Percentiles rank a stretch among this genome's conserved stretches.
Conservation (phyloP, 192 early-diverging fungal genomes). For the Podila minutissima region DNA sequence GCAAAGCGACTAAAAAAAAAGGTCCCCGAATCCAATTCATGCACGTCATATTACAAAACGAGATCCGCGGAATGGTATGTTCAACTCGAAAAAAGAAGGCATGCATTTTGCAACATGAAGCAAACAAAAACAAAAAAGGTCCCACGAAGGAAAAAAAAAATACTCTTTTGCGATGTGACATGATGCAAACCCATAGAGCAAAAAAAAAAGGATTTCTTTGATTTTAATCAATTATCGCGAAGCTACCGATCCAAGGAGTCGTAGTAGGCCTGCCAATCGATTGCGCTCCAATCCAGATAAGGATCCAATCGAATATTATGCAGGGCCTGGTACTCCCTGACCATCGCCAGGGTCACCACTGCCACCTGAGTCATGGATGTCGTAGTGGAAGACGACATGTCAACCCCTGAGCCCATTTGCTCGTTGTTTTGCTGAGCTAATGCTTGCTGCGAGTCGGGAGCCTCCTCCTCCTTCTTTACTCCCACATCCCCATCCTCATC, state of each 20-base stretch:
- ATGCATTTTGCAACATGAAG: not conserved
- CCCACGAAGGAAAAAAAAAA: not conserved
- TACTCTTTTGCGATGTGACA: too few relatives aligned
- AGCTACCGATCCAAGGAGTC: slow-evolving; percentile 11
- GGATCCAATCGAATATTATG: slow-evolving; percentile 40
- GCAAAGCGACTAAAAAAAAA: too few relatives aligned
- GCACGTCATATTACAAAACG: too few relatives aligned
- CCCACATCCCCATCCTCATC: not conserved
- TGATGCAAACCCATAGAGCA: not conserved
- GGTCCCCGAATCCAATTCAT: too few relatives aligned
- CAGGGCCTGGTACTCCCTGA: slow-evolving; percentile 39
- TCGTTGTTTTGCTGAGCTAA: not conserved
- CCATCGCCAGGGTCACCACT: slow-evolving; percentile 44
- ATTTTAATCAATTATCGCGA: not conserved
- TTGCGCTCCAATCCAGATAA: slow-evolving; percentile 35
- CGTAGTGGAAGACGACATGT: not conserved
- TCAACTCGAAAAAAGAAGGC: too few relatives aligned
- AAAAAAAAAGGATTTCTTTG: too few relatives aligned
- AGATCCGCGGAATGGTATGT: too few relatives aligned
- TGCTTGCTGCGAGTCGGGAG: not conserved
- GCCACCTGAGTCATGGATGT: slow-evolving; percentile 13
- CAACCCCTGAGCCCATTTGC: not conserved
- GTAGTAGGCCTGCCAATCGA: slow-evolving; percentile 39
- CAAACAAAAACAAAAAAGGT: not conserved
- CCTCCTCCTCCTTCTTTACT: not conserved